Base-by-base conservation (phyloP, 495 filamentous ascomycete genomes). In the Talaromyces trachyspermus region DNA sequence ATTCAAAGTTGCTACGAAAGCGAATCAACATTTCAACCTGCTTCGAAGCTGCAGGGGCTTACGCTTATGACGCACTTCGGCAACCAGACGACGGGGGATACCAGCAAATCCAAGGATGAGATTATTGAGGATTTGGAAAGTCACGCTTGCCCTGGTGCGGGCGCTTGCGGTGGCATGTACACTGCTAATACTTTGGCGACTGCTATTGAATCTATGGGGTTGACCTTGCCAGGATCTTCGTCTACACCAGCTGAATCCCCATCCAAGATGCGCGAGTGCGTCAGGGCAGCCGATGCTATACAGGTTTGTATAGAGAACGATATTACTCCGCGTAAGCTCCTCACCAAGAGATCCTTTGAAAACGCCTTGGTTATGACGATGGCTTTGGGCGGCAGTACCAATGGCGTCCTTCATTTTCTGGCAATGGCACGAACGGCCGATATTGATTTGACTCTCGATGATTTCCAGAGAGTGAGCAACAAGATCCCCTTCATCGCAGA, bases 141-240 rank as follows among this genome's bases (percentile, higher is more conserved):
- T 37, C 73, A 95, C 53, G 82, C 91, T 3, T 96, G 92, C 63
- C 92, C 92, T 19, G 89, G 87, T 11, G 81, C 86, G 11, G 91
- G 91, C 25, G 90, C 89, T n/a, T 98, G 92, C 56, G 92, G 92
- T 52, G 92, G 92, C 40, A 98, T 83, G 81, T 98, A 87, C 79
- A 98, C 92, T 2, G 92, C 92, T 46, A 98, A 98, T 63, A 96
- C 92, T 2, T 95, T 98, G 90, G 86, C 88, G 4, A 94, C 89
- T 0, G 89, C 89, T 11, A 89, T 98, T 52, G 92, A 98, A 64
- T 86, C 89, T 6, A 95, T 98, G 88, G 92, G 92, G 44, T 75
- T 98, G 18, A 81, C 81, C 2, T 74, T 96, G 12, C 91, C 92
- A 0, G 91, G 91, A 8, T 95, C 88, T 1, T 95, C 89, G 0